Conservation (phyloP, 139 green algal genomes). For the Helicosporidium sp. region DNA sequence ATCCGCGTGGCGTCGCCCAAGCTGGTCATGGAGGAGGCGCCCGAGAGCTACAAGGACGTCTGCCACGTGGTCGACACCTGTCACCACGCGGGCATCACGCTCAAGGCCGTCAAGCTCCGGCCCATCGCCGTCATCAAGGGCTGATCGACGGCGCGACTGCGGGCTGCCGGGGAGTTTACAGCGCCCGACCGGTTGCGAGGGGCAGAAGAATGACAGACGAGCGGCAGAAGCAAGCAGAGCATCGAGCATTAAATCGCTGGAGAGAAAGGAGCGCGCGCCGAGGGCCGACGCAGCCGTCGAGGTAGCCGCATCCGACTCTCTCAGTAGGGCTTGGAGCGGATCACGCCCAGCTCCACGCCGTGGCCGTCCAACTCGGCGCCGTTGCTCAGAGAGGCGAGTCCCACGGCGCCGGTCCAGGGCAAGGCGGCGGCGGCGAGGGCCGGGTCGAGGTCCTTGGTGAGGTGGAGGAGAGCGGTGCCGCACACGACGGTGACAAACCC, state of each 20-base stretch:
- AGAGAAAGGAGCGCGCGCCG: too few relatives aligned
- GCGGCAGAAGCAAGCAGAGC: background rate
- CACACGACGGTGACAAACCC: conserved; percentile 88
- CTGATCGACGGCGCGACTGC: conserved; percentile 17
- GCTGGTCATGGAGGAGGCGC: conserved; percentile 73
- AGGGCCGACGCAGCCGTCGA: too few relatives aligned
- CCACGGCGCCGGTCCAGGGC: background rate
- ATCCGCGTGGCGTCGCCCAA: conserved; percentile 46
- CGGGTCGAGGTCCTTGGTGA: conserved; percentile 60
- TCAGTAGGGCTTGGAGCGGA: too few relatives aligned
- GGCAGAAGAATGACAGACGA: too few relatives aligned
- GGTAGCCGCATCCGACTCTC: too few relatives aligned
- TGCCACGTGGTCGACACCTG: conserved; percentile 70
- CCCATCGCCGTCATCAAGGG: conserved; percentile 77
- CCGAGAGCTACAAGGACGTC: conserved; percentile 79
- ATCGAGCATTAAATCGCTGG: conserved; percentile 1
- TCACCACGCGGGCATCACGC: conserved; percentile 56
- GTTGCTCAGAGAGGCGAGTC: too few relatives aligned
- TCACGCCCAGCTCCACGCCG: conserved; percentile 2
- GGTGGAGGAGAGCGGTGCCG: conserved; percentile 82
- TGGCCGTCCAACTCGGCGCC: background rate
- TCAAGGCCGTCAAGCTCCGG: conserved; percentile 58
- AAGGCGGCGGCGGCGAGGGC: background rate
- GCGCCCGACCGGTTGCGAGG: too few relatives aligned
- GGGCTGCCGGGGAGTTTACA: too few relatives aligned